phyloP scores from a whole-genome alignment of 2,329 filamentous ascomycete genomes.

The Chaetomium globosum region DNA sequence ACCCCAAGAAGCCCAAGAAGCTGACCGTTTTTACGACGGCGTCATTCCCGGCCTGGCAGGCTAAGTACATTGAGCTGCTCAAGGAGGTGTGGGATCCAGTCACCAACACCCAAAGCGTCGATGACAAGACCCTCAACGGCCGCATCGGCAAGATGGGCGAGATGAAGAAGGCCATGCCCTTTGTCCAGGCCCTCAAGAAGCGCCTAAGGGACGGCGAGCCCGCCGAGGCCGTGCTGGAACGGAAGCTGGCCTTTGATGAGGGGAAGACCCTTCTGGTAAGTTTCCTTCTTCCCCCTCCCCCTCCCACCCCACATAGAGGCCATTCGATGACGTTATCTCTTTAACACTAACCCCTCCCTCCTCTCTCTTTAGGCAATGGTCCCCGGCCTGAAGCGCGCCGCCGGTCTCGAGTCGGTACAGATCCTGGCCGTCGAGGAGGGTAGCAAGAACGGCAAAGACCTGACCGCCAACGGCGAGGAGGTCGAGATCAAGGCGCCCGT shows the following conservation, averaged over 20 bases:
- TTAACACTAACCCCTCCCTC: neutral
- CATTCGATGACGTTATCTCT: neutral
- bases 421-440: slow-evolving; percentile 72
- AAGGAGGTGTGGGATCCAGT: slow-evolving; percentile 67
- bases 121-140: slow-evolving; percentile 80
- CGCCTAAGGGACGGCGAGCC: slow-evolving; percentile 72
- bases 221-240: slow-evolving; percentile 70
- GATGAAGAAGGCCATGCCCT: slow-evolving; percentile 98
- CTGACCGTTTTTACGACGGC: slow-evolving; percentile 82
- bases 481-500: slow-evolving; percentile 60
- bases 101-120: slow-evolving; percentile 60
- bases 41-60: slow-evolving; percentile 86
- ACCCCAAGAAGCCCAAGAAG: slow-evolving; percentile 90
- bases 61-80: slow-evolving; percentile 82
- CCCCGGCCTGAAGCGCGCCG: slow-evolving; percentile 73
- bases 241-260: slow-evolving; percentile 88
- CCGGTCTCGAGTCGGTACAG: slow-evolving; percentile 69
- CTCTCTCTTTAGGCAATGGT: slow-evolving; percentile 67
- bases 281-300: neutral
- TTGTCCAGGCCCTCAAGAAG: slow-evolving; percentile 85
- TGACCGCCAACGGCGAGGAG: slow-evolving; percentile 54
- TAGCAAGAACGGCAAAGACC: slow-evolving; percentile 63
- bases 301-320: neutral
- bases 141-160: slow-evolving; percentile 80
- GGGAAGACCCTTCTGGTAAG: slow-evolving; percentile 60